Conservation (phyloP, 768 basidiomycete species). For the Candolleomyces aberdarensis region DNA sequence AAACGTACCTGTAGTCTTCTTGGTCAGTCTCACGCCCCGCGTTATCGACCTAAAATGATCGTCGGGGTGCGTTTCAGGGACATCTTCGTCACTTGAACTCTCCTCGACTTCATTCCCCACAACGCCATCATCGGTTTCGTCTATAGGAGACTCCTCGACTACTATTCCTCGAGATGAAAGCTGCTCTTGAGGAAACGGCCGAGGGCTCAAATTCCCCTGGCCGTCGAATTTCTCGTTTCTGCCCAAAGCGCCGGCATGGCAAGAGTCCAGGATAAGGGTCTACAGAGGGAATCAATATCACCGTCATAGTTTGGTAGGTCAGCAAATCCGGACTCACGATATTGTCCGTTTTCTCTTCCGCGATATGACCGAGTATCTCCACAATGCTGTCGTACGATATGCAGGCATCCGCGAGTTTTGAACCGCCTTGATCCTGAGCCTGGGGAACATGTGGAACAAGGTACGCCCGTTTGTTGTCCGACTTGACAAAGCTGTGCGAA, state of each 20-base stretch:
- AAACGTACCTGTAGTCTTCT: neutral
- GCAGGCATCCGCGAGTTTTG: neutral
- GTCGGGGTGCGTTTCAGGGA: too few relatives aligned
- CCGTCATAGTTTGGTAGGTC: neutral
- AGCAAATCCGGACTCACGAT: neutral
- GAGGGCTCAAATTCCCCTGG: neutral
- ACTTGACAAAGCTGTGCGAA: neutral
- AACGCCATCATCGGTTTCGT: neutral
- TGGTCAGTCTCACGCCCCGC: neutral
- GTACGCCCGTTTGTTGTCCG: neutral
- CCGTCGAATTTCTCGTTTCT: neutral
- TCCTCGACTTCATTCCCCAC: neutral
- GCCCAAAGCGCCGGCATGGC: neutral
- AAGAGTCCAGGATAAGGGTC: neutral
- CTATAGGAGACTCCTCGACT: neutral
- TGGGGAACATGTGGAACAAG: neutral
- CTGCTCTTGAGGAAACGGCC: neutral
- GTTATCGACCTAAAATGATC: too few relatives aligned
- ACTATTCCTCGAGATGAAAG: neutral
- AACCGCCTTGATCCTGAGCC: neutral
- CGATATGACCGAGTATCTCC: neutral
- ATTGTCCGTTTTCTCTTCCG: neutral
- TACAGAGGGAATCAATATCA: neutral
- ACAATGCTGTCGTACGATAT: neutral
- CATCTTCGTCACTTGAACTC: neutral